Conservation (phyloP, 495 filamentous ascomycete genomes). For the Neurospora cerealis region DNA sequence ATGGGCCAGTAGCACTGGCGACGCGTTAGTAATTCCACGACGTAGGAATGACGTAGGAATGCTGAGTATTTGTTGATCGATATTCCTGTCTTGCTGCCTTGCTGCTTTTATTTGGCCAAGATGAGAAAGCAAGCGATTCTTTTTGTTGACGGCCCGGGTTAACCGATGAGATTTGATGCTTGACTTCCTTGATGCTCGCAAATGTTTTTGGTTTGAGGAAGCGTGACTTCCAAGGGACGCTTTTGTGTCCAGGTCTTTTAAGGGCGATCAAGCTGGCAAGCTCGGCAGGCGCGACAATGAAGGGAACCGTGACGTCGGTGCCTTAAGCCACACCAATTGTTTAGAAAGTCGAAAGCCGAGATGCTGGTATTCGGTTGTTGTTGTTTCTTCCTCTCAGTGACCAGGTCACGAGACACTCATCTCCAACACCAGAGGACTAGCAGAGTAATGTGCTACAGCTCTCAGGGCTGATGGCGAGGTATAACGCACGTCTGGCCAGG, state of each 20-base stretch:
- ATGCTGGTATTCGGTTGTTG: neutral
- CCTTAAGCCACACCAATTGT: too few relatives aligned
- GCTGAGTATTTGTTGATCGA: neutral
- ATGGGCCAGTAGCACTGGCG: neutral
- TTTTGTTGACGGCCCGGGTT: neutral
- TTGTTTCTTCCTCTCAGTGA: neutral
- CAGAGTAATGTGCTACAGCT: neutral
- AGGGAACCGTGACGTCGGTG: neutral
- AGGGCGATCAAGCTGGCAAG: neutral
- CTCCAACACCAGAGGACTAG: neutral
- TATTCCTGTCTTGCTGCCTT: neutral
- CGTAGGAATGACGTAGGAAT: neutral
- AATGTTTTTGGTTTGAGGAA: neutral
- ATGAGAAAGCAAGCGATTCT: neutral
- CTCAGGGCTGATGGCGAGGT: neutral
- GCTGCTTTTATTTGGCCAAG: neutral
- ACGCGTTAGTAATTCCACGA: neutral
- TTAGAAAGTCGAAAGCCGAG: too few relatives aligned
- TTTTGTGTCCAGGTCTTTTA: neutral
- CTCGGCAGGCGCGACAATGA: neutral
- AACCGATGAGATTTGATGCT: neutral
- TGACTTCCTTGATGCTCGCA: neutral
- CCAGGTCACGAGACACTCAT: neutral
- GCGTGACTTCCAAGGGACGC: neutral
- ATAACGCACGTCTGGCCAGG: neutral